Base-by-base conservation (phyloP, 352 stramenopile species). In the Bremia lactucae region DNA sequence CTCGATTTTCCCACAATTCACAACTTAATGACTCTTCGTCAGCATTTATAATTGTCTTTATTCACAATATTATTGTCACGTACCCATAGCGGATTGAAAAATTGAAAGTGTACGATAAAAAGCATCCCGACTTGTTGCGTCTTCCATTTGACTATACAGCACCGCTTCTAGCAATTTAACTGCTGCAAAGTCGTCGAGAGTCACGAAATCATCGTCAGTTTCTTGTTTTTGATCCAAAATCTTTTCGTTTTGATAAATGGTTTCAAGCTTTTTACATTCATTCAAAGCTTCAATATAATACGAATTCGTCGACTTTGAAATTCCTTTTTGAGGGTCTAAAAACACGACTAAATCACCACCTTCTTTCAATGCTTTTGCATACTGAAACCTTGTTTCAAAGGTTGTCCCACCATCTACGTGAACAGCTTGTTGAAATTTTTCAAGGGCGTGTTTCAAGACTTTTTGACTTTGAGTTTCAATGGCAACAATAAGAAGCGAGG, bases 361-460 rank as follows among this genome's bases (percentile, higher is more conserved):
- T 31, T 57, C 52, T 15, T 62, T 62, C 2, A 91, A 51, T n/a
- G 78, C 75, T 22, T 85, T 85, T 15, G 78, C 73, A 38, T 62
- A 77, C 52, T 91, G 78, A 47, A 91, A 88, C 16, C 59, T 60
- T 31, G 75, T 85, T 60, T 91, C 78, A 40, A 91, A 91, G 11
- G 69, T 85, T 11, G 76, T 87, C 16, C 75, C 73, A 34, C 72
- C 77, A 31, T 91, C 78, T 53, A 91, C 71, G n/a, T 86, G 49
- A 21, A 88, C 74, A 1, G 78, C 75, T 62, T 72, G 51, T 50
- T 80, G 52, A 31, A 88, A 88, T 40, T 78, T 84, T 4, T 31
- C 23, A 2, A 91, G 55, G 8, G 78, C 71, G 18, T 78, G 41
- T 43, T 84, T 62, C 31, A 91, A 50, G 22, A 84, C 61, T 2